phyloP scores from a whole-genome alignment of 257 asterid genomes.

The Gentiana macrophylla region DNA sequence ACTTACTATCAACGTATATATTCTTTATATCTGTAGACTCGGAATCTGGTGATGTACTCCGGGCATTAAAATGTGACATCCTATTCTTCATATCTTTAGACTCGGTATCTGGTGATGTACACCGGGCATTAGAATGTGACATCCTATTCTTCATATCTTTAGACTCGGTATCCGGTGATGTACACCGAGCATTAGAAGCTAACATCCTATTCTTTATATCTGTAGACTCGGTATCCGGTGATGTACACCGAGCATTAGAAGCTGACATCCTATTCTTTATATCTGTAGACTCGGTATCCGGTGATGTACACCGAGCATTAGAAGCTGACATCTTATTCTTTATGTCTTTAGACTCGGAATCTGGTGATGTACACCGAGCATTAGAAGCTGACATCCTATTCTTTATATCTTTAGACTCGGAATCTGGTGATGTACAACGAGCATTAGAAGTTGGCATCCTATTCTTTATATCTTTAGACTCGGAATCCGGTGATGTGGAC shows the following conservation, averaged over 20 bases:
- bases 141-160: conserved; percentile 71
- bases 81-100: conserved; percentile 38
- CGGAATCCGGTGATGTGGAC: conserved; percentile 50
- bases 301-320: conserved; percentile 32
- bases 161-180: conserved; percentile 57
- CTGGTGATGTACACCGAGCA: too few species aligned
- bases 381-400: too few species aligned
- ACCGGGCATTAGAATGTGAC: background rate
- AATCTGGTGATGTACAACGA: too few species aligned
- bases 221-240: conserved; percentile 34
- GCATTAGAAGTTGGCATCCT: too few species aligned
- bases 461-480: conserved; percentile 69
- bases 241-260: background rate
- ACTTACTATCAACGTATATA: conserved; percentile 91
- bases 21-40: conserved; percentile 10
- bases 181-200: conserved; percentile 41
- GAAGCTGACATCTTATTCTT: conserved; percentile 48
- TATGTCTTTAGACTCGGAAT: conserved; percentile 23
- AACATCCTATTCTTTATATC: conserved; percentile 31
- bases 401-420: too few species aligned
- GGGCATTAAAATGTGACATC: conserved; percentile 11
- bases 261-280: conserved; percentile 46
- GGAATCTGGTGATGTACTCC: too few species aligned
- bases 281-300: conserved; percentile 73
- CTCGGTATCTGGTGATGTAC: conserved; percentile 15